Base-by-base conservation (phyloP, 2,329 filamentous ascomycete species). In the Penicillium griseofulvum region DNA sequence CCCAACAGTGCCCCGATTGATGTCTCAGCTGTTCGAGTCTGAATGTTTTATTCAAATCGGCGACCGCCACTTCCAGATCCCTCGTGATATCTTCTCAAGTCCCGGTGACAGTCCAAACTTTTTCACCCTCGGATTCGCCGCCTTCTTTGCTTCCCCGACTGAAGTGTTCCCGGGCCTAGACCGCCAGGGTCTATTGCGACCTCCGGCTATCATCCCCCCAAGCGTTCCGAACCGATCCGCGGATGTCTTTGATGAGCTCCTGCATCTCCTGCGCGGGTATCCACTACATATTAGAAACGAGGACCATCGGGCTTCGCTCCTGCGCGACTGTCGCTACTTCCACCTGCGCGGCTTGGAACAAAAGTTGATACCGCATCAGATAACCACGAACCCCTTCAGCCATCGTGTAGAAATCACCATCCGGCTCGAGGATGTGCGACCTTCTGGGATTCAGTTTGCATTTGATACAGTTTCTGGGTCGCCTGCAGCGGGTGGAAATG, bases 51-150 rank as follows among this genome's bases (percentile, higher is more conserved):
- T 96, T 66, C 88, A 89, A 58, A 93, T 97, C 65, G 93, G 93
- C 56, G 85, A 90, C 63, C 85, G 83, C 55, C 86, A 94, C 65
- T 97, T 97, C 74, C 88, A 91, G 70, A 92, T 97, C 61, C 89
- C 92, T 2, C 88, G 91, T 59, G 90, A 96, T 65, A 81, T 96
- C 58, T 96, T 97, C 73, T 87, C 84, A 29, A 83, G 84, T 34
- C 90, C 91, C 0, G 93, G 92, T 26, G 92, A 97, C 75, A 87
- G 86, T n/a, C 92, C 92, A 12, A 97, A 97, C 73, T 97, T 91
- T 80, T 97, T 97, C 79, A 88, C 91, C 0, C 83, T 97, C 4
- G 92, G 92, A 56, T 96, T 96, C 68, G 88, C 87, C 36, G 84
- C 90, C 65, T 95, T 96, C 80, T 96, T 96, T 77, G 87, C 87